Evolutionary conservation across 805 yeast species (phyloP).

Genomic region (Lachancea nothofagi): DNA sequence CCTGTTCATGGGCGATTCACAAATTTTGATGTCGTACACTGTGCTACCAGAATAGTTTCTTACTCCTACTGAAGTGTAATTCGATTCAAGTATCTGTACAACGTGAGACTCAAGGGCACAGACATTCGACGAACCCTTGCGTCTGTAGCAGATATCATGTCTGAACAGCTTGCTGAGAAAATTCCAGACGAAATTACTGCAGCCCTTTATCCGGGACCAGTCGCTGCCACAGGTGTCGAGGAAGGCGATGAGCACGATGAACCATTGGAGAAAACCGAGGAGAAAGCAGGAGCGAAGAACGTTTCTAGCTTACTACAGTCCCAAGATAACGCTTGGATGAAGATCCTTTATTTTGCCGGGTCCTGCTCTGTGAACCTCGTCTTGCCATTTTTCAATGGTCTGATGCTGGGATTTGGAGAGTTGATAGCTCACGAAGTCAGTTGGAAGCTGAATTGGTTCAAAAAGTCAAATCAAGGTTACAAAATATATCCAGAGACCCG

Average conservation of each 20-base stretch:
- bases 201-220: slow-evolving; percentile 10
- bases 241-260: slow-evolving; percentile 8
- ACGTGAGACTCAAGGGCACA: too few species aligned
- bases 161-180: slow-evolving; percentile 10
- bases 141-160: too few species aligned
- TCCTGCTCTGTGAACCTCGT: slow-evolving; percentile 68
- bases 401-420: slow-evolving; percentile 96
- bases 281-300: not conserved
- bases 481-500: slow-evolving; percentile 26
- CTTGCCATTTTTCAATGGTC: slow-evolving; percentile 84
- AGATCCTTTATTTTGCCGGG: slow-evolving; percentile 16
- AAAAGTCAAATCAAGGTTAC: slow-evolving; percentile 52
- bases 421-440: slow-evolving; percentile 90
- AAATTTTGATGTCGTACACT: too few species aligned
- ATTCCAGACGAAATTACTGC: slow-evolving; percentile 14
- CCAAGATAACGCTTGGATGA: slow-evolving; percentile 1
- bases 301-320: not conserved
- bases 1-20: too few species aligned
- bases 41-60: too few species aligned
- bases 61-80: too few species aligned
- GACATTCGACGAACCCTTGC: too few species aligned
- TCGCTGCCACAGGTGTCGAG: slow-evolving; percentile 7
- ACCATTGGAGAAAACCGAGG: slow-evolving; percentile 3
- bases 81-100: too few species aligned
- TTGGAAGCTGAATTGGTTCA: slow-evolving; percentile 63